These are phyloP conservation scores for Melaleuca alternifolia DNA, from an alignment of 345 rosid species.

Conservation along the genomic window DNA sequence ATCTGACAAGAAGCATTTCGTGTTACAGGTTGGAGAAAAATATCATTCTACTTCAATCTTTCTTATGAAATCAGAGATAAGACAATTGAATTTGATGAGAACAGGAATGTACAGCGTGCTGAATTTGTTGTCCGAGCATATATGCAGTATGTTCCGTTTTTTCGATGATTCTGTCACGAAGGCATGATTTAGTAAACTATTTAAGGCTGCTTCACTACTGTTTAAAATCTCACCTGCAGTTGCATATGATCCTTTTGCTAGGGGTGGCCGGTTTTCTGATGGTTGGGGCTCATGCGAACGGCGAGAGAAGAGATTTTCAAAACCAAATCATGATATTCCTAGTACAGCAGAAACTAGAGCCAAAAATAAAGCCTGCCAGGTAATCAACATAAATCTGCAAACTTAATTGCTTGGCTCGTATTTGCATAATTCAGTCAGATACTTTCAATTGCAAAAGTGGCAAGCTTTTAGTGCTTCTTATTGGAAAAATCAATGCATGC, in stretches of 20 bases:
- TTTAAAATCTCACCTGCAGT: not conserved
- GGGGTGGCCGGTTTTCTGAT: slow-evolving; percentile 81
- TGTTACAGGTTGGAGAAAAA: slow-evolving; percentile 90
- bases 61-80: slow-evolving; percentile 86
- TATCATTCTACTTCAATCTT: slow-evolving; percentile 82
- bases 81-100: slow-evolving; percentile 83
- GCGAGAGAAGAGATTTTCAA: slow-evolving; percentile 69
- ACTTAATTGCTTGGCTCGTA: not conserved
- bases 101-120: slow-evolving; percentile 83
- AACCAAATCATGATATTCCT: slow-evolving; percentile 90
- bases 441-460: not conserved
- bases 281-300: slow-evolving; percentile 98
- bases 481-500: not conserved
- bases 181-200: not conserved
- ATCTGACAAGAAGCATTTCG: not conserved
- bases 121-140: slow-evolving; percentile 79
- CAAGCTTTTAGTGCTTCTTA: not conserved
- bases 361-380: slow-evolving; percentile 92
- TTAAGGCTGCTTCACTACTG: not conserved
- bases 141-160: slow-evolving; percentile 60
- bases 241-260: not conserved
- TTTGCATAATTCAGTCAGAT: not conserved
- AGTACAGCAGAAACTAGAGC: slow-evolving; percentile 97
- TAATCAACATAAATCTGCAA: not conserved
- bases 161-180: not conserved